Percentiles rank a stretch among this genome's conserved stretches.
Conservation (phyloP, 176 grass and related monocot species). For the Aegilops speltoides region DNA sequence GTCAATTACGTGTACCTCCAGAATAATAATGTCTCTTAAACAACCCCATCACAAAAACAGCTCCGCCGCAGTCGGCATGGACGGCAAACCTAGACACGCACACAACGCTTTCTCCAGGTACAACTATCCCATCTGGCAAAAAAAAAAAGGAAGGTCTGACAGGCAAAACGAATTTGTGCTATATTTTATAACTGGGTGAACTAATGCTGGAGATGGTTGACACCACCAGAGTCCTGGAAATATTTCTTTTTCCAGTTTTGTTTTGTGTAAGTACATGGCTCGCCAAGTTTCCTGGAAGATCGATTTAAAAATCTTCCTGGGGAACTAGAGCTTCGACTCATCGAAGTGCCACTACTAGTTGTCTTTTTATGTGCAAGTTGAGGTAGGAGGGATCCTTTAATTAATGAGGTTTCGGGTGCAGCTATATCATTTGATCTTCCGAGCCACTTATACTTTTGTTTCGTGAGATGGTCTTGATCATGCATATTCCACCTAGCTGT, state of each 20-base stretch:
- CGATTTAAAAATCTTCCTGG: background rate
- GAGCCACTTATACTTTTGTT: background rate
- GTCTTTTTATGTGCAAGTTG: constrained; percentile 33
- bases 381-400: background rate
- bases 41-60: background rate
- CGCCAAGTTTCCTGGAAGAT: constrained; percentile 10
- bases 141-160: background rate
- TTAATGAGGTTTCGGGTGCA: background rate
- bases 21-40: background rate
- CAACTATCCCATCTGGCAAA: constrained; percentile 39
- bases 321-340: constrained; percentile 21
- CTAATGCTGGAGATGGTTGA: background rate
- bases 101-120: constrained; percentile 21
- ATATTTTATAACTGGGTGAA: background rate
- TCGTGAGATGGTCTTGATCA: background rate
- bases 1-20: background rate
- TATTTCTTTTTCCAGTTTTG: constrained; percentile 3
- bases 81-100: constrained; percentile 15
- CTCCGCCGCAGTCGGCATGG: constrained; percentile 13
- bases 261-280: background rate
- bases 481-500: background rate
- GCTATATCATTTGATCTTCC: background rate
- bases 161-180: background rate
- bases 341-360: constrained; percentile 8
- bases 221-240: constrained; percentile 23